Evolutionary conservation across 306 rosid genomes (phyloP).

Genomic region (Cucurbita argyrosperma): DNA sequence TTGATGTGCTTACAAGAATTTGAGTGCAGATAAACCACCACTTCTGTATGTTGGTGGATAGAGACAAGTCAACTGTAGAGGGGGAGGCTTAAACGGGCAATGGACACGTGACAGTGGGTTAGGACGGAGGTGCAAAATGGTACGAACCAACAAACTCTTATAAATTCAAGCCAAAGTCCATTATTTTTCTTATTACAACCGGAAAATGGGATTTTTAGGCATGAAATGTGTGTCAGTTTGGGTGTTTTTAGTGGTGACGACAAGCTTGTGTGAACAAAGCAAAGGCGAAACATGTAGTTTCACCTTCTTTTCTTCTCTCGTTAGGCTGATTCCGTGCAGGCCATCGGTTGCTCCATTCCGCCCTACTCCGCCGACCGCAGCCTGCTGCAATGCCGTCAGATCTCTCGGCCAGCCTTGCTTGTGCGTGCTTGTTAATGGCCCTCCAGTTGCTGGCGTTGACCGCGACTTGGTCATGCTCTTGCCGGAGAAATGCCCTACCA

Average conservation of each 20-base stretch:
- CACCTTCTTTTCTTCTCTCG: constrained; percentile 73
- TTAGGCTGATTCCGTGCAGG: constrained; percentile 81
- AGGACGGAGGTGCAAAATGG: constrained; percentile 25
- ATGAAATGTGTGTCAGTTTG: constrained; percentile 35
- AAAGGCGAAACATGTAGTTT: constrained; percentile 32
- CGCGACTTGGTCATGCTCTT: constrained; percentile 68
- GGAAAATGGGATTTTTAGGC: background rate
- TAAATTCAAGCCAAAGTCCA: background rate
- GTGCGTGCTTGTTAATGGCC: constrained; percentile 11
- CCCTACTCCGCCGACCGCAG: constrained; percentile 22
- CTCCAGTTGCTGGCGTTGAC: constrained; percentile 42
- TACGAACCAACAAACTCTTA: constrained; percentile 6
- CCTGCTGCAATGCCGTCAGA: constrained; percentile 7
- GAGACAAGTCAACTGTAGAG: background rate
- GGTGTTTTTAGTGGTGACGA: constrained; percentile 11
- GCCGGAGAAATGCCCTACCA: constrained; percentile 52
- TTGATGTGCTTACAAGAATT: background rate
- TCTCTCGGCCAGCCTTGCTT: constrained; percentile 10
- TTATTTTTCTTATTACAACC: background rate
- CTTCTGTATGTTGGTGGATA: background rate
- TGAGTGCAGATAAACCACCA: background rate
- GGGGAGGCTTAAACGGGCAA: constrained; percentile 12
- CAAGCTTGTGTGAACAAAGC: constrained; percentile 22
- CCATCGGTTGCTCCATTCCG: constrained; percentile 68
- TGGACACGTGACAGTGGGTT: constrained; percentile 28